These are phyloP conservation scores for Pythium dissotocum DNA, from an alignment of 352 stramenopile species.

Conservation along the genomic window DNA sequence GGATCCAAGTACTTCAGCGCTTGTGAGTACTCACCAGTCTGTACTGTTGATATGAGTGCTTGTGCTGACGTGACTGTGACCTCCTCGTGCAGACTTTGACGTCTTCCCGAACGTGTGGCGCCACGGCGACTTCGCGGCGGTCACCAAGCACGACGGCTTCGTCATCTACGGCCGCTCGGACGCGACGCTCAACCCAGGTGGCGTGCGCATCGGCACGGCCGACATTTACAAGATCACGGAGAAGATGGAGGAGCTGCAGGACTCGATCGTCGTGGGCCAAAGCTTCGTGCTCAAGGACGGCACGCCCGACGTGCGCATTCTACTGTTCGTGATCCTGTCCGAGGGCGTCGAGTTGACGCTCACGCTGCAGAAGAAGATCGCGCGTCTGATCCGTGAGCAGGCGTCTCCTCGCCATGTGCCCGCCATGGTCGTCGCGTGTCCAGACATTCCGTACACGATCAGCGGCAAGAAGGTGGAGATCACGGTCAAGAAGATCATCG, in stretches of 20 bases:
- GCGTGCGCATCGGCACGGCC: slow-evolving; percentile 75
- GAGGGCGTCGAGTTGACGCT: slow-evolving; percentile 39
- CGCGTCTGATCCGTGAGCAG: slow-evolving; percentile 55
- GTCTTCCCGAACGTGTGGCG: slow-evolving; percentile 76
- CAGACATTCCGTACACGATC: slow-evolving; percentile 76
- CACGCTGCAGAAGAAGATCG: slow-evolving; percentile 57
- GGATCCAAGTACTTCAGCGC: slow-evolving; percentile 77
- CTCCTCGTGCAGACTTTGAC: slow-evolving; percentile 63
- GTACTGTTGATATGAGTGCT: not conserved
- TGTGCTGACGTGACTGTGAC: not conserved
- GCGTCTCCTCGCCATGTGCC: slow-evolving; percentile 72
- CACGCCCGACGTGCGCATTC: slow-evolving; percentile 69
- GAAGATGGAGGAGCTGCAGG: slow-evolving; percentile 55
- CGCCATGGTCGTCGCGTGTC: slow-evolving; percentile 54
- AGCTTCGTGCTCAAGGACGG: slow-evolving; percentile 62
- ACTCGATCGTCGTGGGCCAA: slow-evolving; percentile 74
- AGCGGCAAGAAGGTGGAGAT: slow-evolving; percentile 85
- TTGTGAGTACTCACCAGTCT: slow-evolving; percentile 56
- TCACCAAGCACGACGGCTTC: slow-evolving; percentile 59
- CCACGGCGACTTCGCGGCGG: slow-evolving; percentile 81
- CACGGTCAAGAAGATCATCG: slow-evolving; percentile 77
- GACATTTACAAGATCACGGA: slow-evolving; percentile 85
- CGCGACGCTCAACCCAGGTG: slow-evolving; percentile 74
- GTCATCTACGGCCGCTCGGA: slow-evolving; percentile 81
- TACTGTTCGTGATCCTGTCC: slow-evolving; percentile 71